phyloP scores from a whole-genome alignment of 345 rosid species.

The Lepidium sativum region DNA sequence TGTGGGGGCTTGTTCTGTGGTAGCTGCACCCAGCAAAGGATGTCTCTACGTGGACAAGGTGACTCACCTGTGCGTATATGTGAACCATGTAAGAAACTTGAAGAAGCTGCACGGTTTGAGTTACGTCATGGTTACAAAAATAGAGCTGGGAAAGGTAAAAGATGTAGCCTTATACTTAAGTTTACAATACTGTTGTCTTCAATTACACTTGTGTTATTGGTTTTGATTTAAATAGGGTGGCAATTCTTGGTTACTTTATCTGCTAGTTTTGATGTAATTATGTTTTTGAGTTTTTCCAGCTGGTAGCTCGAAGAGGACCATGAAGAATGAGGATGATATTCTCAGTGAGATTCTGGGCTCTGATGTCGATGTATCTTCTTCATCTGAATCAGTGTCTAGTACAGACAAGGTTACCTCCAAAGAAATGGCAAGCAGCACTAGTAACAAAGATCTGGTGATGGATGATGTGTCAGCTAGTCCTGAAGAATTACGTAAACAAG shows the following conservation, averaged over 20 bases:
- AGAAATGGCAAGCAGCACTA: slow-evolving; percentile 38
- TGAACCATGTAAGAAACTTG: slow-evolving; percentile 82
- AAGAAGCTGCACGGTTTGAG: slow-evolving; percentile 92
- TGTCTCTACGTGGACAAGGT: slow-evolving; percentile 86
- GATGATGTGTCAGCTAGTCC: slow-evolving; percentile 34
- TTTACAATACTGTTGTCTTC: neutral
- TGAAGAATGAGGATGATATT: slow-evolving; percentile 57
- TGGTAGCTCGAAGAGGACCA: slow-evolving; percentile 42
- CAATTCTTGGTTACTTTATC: neutral
- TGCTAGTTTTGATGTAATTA: neutral
- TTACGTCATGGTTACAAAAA: slow-evolving; percentile 56
- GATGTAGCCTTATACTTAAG: neutral
- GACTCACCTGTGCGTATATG: slow-evolving; percentile 86
- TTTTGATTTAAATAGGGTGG: neutral
- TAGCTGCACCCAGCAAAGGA: slow-evolving; percentile 64
- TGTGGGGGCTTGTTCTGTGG: slow-evolving; percentile 92
- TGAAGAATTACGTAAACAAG: slow-evolving; percentile 63
- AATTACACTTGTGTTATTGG: neutral
- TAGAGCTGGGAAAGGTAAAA: slow-evolving; percentile 51
- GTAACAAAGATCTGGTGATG: slow-evolving; percentile 18
- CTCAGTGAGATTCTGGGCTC: slow-evolving; percentile 59
- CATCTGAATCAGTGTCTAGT: slow-evolving; percentile 29
- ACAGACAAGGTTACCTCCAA: slow-evolving; percentile 21
- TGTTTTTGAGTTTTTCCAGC: slow-evolving; percentile 7
- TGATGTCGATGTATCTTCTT: slow-evolving; percentile 49